These are phyloP conservation scores for Aschersonia sp. DNA, from an alignment of 2,329 filamentous ascomycete genomes.

Conservation along the genomic window DNA sequence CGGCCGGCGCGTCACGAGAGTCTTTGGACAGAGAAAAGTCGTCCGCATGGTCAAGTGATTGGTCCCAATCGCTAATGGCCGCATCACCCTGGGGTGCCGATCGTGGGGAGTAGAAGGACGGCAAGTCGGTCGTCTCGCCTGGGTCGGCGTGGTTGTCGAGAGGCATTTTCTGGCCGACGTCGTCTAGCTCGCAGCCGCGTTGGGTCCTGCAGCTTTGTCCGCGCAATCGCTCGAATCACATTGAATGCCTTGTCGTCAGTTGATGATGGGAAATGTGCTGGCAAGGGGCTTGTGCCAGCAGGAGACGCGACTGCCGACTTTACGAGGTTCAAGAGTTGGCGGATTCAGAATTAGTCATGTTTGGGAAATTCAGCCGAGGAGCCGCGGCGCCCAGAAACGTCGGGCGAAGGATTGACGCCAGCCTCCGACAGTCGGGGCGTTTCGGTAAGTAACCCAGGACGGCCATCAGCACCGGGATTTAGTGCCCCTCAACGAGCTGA, in stretches of 20 bases:
- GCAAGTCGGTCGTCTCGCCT: constrained; percentile 20
- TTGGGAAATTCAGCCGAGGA: no score
- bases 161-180: constrained; percentile 1
- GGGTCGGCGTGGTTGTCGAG: constrained; percentile 2
- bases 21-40: constrained; percentile 20
- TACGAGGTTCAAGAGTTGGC: no score
- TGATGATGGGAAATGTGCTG: no score
- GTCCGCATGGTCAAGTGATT: constrained; percentile 12
- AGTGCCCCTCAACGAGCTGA: no score
- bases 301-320: no score
- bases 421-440: no score
- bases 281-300: no score
- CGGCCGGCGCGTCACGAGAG: constrained; percentile 3
- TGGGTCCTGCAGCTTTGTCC: neutral
- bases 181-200: neutral
- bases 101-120: constrained; percentile 32
- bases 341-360: no score
- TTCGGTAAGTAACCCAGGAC: no score
- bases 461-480: no score
- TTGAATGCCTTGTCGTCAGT: neutral
- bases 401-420: no score
- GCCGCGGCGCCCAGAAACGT: no score
- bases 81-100: constrained; percentile 14
- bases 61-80: constrained; percentile 4
- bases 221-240: neutral